Base-by-base conservation (phyloP, 768 basidiomycete species). In the Mycena kentingensis region DNA sequence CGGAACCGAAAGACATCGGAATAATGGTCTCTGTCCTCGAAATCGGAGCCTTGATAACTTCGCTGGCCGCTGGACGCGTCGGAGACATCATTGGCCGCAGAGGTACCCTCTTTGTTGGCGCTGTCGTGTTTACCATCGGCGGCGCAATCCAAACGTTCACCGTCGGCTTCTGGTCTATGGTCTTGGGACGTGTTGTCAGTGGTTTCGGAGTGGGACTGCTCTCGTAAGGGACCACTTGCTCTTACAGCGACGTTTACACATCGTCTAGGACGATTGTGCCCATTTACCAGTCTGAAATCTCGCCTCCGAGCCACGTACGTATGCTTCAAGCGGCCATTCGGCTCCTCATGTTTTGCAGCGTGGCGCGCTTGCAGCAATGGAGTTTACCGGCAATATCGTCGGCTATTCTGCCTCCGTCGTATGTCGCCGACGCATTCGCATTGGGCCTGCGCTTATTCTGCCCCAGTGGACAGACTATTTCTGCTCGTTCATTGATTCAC, bases 11-110 rank as follows among this genome's bases (percentile, higher is more conserved):
- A 44, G 81, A 88, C 62, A 69, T 93, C 21, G 94, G 93, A n/a
- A 92, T 90, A 18, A 93, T 98, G 88, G 93, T 97, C 34, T 91
- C 94, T n/a, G 87, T 95, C 5, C 74, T 96, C 28, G 93, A 98
- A 70, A 79, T 98, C 29, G 94, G 94, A 37, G 94, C 94, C 32
- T 87, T 97, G 67, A 78, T 88, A 53, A 97, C 95, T 0, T 95
- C 94, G 12, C 70, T 97, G 51, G 85, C 90, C 24, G 92, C 93
- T 46, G 95, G 94, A 8, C 78, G 79, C n/a, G 73, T 97, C 5
- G 94, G 93, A 22, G 95, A 98, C 68, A 75, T 79, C 22, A 80
- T 95, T 46, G 95, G 95, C 10, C 80, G 95, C 35, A 85, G 84
- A 65, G 87, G 88, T 42, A 95, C 93, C 0, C 77, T 98, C 18